Percentiles rank a stretch among this genome's conserved stretches.
Conservation (phyloP, 208 protist genomes). For the Trypanosoma grayi region DNA sequence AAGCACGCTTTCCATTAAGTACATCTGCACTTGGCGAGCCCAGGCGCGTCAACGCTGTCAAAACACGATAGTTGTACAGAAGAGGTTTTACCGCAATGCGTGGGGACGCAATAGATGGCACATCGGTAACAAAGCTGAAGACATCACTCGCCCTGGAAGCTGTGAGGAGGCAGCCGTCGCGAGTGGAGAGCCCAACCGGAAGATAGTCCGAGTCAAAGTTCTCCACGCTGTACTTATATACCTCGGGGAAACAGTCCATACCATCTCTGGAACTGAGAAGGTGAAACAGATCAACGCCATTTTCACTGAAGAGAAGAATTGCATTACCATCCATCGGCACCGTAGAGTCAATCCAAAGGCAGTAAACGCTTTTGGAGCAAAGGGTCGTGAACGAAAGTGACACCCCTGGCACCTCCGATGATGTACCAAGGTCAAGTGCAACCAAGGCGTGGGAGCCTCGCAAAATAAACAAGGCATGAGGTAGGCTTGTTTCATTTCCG, state of each 20-base stretch:
- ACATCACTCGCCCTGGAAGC: constrained; percentile 19
- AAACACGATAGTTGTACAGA: constrained; percentile 55
- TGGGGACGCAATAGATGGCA: not conserved
- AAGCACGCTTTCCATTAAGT: not conserved
- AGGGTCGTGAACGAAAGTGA: constrained; percentile 1
- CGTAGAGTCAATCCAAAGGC: constrained; percentile 19
- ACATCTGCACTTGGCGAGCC: constrained; percentile 23
- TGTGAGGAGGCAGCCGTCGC: constrained; percentile 48
- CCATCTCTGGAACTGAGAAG: not conserved
- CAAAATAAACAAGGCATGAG: constrained; percentile 15
- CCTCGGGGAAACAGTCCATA: not conserved
- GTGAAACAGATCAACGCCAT: constrained; percentile 17
- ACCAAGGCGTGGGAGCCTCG: constrained; percentile 22
- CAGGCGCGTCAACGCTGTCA: constrained; percentile 36
- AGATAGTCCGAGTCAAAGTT: constrained; percentile 36
- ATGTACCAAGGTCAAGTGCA: not conserved
- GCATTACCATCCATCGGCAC: constrained; percentile 16
- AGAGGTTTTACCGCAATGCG: constrained; percentile 25
- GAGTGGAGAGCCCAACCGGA: constrained; percentile 58
- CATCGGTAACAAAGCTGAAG: not conserved
- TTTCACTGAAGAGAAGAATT: constrained; percentile 11
- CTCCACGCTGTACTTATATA: constrained; percentile 8
- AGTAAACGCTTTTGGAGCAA: constrained; percentile 7
- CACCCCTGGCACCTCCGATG: not conserved
- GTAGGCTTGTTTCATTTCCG: not conserved